Percentiles rank a stretch among this genome's conserved stretches.
phyloP scores from a whole-genome alignment of 108 stramenopile species.

The Nannochloropsis gaditana region DNA sequence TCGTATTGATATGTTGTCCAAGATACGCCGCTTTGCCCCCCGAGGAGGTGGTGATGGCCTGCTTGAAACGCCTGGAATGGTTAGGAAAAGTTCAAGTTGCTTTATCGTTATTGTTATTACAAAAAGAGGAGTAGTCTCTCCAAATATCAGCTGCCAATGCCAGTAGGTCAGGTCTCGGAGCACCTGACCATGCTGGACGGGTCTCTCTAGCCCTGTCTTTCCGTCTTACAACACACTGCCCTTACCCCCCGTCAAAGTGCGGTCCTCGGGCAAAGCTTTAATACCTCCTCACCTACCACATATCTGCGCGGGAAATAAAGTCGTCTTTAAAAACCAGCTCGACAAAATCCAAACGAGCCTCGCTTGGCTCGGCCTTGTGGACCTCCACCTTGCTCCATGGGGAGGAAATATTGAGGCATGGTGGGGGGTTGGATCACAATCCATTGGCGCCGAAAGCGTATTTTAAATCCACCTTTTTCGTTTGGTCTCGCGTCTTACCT shows the following conservation, averaged over 20 bases:
- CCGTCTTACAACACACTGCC: too few species aligned
- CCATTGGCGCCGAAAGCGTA: not conserved
- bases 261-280: not conserved
- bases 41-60: not conserved
- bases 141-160: too few species aligned
- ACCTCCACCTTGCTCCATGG: not conserved
- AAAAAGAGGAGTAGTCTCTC: too few species aligned
- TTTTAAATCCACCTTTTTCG: not conserved
- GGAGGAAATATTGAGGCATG: not conserved
- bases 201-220: too few species aligned
- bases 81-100: too few species aligned
- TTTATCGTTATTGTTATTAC: too few species aligned
- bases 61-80: not conserved
- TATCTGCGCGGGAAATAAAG: conserved; percentile 72
- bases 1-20: not conserved
- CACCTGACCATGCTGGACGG: too few species aligned
- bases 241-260: not conserved
- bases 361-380: conserved; percentile 25
- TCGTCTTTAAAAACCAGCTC: conserved; percentile 56
- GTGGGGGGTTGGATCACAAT: not conserved
- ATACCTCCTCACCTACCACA: conserved; percentile 31
- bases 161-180: too few species aligned
- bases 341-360: conserved; percentile 47
- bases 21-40: not conserved
- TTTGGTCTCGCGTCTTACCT: not conserved